A percentile compares a stretch with the other conserved stretches of the same genome.
phyloP scores from a whole-genome alignment of 2,329 filamentous ascomycete species.

The Chalara sp. region DNA sequence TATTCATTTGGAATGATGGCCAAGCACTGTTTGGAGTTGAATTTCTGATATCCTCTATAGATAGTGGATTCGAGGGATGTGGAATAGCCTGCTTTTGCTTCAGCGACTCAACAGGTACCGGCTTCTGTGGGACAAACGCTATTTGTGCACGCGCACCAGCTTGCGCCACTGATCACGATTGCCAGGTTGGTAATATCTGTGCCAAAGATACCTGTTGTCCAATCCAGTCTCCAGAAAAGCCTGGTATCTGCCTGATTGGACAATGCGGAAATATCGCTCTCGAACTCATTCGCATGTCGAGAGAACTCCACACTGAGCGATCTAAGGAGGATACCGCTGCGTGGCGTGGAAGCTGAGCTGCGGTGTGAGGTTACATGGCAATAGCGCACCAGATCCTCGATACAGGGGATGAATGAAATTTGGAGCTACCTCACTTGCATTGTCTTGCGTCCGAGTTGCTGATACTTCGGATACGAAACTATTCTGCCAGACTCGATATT shows the following conservation, averaged over 20 bases:
- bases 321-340: no score
- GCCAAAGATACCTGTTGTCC: constrained; percentile 17
- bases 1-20: no score
- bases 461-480: no score
- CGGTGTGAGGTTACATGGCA: no score
- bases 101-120: constrained; percentile 1
- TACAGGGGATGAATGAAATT: no score
- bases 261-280: constrained; percentile 12
- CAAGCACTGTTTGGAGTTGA: no score
- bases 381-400: no score
- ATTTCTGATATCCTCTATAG: no score
- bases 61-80: constrained; percentile 7
- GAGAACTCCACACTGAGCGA: not conserved
- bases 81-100: constrained; percentile 19
- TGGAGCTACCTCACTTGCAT: no score
- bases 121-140: constrained; percentile 18
- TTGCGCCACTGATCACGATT: constrained; percentile 15
- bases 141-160: constrained; percentile 11
- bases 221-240: constrained; percentile 2
- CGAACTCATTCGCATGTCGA: constrained; percentile 8
- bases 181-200: constrained; percentile 13
- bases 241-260: constrained; percentile 13
- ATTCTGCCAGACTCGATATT: no score
- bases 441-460: no score
- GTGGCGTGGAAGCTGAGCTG: no score